Evolutionary conservation across 2,329 filamentous ascomycete genomes (phyloP), one percentile per base, ranked within the genome.

Genomic region (Pezicula rhizophila): DNA sequence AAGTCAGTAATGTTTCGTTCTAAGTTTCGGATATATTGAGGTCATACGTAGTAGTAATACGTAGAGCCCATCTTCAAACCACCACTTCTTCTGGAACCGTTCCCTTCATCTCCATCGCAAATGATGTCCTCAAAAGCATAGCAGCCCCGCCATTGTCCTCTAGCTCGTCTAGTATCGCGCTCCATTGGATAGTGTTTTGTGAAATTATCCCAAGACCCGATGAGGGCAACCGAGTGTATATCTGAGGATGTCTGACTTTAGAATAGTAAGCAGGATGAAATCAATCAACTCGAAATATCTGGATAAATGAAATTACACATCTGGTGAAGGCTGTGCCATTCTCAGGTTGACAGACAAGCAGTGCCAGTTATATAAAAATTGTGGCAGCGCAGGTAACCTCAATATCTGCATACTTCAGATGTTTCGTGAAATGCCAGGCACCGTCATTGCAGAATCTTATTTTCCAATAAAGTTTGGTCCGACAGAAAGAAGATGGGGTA

Each of bases 191-290:
- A 92, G 44, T 81, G 74, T 62, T 78, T 82, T 52, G 77, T 75
- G 70, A 96, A 96, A 72, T 96, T 96, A 72, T 96, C 91, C 92
- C 92, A 97, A 55, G 90, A 96, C 54, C 92, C 92, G 59, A 93
- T 76, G 41, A 96, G 77, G 63, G 87, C 82, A 57, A 96, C 87
- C 40, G 84, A 85, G 54, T 77, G 75, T 54, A 82, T 76, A 45
- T 78, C 75, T 55, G 78, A 75, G 57, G 77, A 66, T 47, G 81
- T 82, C 69, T 79, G 75, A 62, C 81, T 85, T 64, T 40, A 51
- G 31, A 20, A 28, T 33, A 15, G 53, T 60, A 41, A 58, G 54
- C 48, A 20, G 42, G 31, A 40, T 49, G 50, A 56, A 50, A 53
- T 51, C 34, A 17, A 26, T 38, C 23, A 49, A 35, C 45, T 51